Percentiles rank a stretch among this genome's conserved stretches.
Conservation (phyloP, 108 stramenopile genomes). For the Asterionellopsis glacialis region DNA sequence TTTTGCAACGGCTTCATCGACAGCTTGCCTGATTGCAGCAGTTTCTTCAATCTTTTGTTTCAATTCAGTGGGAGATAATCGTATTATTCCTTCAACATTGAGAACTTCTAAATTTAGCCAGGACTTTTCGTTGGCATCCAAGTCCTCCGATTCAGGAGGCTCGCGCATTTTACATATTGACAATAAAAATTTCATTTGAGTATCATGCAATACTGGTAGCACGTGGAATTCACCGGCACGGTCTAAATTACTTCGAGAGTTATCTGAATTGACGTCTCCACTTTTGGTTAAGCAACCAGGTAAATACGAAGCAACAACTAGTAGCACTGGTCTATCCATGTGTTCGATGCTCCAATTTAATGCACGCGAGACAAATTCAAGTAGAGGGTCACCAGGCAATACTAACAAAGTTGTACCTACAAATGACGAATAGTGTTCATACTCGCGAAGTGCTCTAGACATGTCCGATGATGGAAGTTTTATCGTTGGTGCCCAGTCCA, state of each 20-base stretch:
- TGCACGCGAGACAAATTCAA: constrained; percentile 5
- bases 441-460: constrained; percentile 2
- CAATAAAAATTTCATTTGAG: constrained; percentile 20
- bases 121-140: not conserved
- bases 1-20: constrained; percentile 11
- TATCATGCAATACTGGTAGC: constrained; percentile 15
- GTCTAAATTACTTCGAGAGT: constrained; percentile 4
- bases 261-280: constrained; percentile 4
- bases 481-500: not conserved
- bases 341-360: not conserved
- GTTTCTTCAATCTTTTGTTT: constrained; percentile 12
- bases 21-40: constrained; percentile 17
- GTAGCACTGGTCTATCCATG: constrained; percentile 19
- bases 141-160: not conserved
- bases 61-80: constrained; percentile 15
- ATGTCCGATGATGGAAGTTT: not conserved
- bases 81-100: constrained; percentile 19
- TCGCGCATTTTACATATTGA: constrained; percentile 14
- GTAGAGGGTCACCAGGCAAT: constrained; percentile 30
- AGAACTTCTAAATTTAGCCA: constrained; percentile 26
- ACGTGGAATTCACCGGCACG: constrained; percentile 25
- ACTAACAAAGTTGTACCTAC: constrained; percentile 38
- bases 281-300: constrained; percentile 15
- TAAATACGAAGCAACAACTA: constrained; percentile 34
- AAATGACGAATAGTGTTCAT: constrained; percentile 24